Evolutionary conservation across 108 stramenopile genomes (phyloP).

Genomic region (Phaeodactylum tricornutum): DNA sequence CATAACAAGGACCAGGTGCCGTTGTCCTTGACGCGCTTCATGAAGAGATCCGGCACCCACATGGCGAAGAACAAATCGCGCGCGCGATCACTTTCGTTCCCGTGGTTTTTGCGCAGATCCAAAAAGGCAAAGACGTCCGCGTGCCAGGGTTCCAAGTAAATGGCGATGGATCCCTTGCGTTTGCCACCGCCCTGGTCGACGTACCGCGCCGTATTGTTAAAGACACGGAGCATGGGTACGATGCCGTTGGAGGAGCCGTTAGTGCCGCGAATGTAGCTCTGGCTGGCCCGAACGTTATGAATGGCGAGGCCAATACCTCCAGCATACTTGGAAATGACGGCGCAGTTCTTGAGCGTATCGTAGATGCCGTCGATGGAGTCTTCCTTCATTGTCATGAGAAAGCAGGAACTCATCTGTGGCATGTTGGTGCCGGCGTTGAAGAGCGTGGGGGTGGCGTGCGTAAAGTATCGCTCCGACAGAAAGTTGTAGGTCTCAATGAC

Average conservation of each 20-base stretch:
- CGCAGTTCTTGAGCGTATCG: slow-evolving; percentile 98
- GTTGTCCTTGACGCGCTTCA: slow-evolving; percentile 93
- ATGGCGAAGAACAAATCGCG: slow-evolving; percentile 98
- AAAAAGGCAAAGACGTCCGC: slow-evolving; percentile 95
- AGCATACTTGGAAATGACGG: slow-evolving; percentile 97
- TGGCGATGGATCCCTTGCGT: slow-evolving; percentile 95
- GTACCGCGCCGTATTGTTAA: slow-evolving; percentile 98
- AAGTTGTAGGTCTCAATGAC: slow-evolving; percentile 95
- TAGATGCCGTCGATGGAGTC: slow-evolving; percentile 99
- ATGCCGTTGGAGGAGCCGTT: slow-evolving; percentile 98
- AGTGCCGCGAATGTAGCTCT: slow-evolving; percentile 95
- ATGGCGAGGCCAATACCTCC: slow-evolving; percentile 97
- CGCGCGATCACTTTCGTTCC: slow-evolving; percentile 94
- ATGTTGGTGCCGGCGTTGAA: slow-evolving; percentile 96
- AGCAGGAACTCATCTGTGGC: slow-evolving; percentile 98
- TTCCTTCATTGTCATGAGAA: slow-evolving; percentile 91
- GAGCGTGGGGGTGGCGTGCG: slow-evolving; percentile 98
- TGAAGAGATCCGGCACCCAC: slow-evolving; percentile 99
- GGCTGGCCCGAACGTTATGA: slow-evolving; percentile 90
- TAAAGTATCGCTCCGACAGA: slow-evolving; percentile 91
- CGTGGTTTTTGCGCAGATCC: slow-evolving; percentile 98
- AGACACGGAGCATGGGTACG: slow-evolving; percentile 99
- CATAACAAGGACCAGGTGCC: slow-evolving; percentile 92
- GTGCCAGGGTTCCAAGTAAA: slow-evolving; percentile 99
- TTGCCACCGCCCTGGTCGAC: slow-evolving; percentile 99